These are phyloP conservation scores for Mimosa bimucronata DNA, from an alignment of 306 rosid genomes.

Conservation along the genomic window DNA sequence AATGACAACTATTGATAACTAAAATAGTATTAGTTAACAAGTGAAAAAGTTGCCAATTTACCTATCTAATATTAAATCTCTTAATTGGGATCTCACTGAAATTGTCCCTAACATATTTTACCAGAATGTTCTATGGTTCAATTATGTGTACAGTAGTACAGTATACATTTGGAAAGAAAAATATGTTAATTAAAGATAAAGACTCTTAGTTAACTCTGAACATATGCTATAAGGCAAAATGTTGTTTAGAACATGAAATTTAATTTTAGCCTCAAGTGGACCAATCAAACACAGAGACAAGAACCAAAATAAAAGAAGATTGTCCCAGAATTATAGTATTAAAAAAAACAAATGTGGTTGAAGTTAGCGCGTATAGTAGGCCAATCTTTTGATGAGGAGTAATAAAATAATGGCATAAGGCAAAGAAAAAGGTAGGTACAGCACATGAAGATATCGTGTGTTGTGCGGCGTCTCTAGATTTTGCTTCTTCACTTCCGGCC, in stretches of 20 bases:
- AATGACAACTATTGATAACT: too few species aligned
- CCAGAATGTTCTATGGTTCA: too few species aligned
- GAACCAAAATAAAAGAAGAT: background rate
- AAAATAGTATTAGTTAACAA: too few species aligned
- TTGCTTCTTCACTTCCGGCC: too few species aligned
- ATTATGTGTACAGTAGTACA: too few species aligned
- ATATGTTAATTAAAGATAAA: background rate
- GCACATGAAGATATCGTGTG: background rate
- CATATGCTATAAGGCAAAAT: background rate
- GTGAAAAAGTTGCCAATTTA: too few species aligned
- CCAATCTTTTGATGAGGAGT: background rate
- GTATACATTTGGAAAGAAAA: background rate
- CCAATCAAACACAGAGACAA: too few species aligned
- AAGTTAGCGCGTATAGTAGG: constrained; percentile 1
- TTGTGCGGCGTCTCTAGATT: background rate
- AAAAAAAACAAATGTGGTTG: background rate
- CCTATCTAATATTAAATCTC: too few species aligned
- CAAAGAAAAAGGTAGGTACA: background rate
- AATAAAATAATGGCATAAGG: background rate
- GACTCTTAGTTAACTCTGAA: too few species aligned
- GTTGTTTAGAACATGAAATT: background rate
- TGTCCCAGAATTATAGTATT: background rate
- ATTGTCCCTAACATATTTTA: too few species aligned
- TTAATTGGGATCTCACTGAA: too few species aligned
- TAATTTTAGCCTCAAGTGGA: too few species aligned